Evolutionary conservation across 2,329 filamentous ascomycete species (phyloP).

Genomic region (Ascochyta viciae-villosae): DNA sequence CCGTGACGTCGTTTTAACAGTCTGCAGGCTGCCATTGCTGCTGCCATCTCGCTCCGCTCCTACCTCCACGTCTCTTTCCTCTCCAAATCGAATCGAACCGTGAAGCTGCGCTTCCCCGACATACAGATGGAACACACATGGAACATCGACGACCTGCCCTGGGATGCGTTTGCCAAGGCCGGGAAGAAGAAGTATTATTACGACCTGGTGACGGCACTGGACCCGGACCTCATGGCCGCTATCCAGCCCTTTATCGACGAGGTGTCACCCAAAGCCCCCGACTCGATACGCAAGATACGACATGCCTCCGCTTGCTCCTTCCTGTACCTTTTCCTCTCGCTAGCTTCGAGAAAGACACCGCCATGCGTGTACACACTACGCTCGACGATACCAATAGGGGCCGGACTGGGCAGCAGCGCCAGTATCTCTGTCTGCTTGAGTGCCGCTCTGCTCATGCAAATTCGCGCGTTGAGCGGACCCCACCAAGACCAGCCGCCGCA

Average conservation of each 20-base stretch:
- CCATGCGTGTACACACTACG: conserved; percentile 89
- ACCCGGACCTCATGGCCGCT: conserved; percentile 79
- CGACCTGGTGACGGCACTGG: conserved; percentile 78
- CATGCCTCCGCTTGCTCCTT: conserved; percentile 82
- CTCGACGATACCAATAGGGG: conserved; percentile 91
- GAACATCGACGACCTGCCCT: conserved; percentile 92
- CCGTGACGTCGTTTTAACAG: conserved; percentile 21
- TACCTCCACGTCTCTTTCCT: conserved; percentile 95
- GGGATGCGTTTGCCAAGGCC: conserved; percentile 79
- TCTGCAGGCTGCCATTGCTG: conserved; percentile 84
- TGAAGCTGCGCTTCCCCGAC: conserved; percentile 89
- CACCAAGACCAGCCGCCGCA: conserved; percentile 88
- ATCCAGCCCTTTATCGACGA: conserved; percentile 78
- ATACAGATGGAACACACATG: conserved; percentile 89
- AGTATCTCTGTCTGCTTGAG: conserved; percentile 90
- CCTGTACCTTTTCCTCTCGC: conserved; percentile 88
- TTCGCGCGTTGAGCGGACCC: conserved; percentile 85
- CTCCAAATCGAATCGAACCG: conserved; percentile 87
- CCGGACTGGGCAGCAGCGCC: conserved; percentile 91
- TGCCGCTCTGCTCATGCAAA: conserved; percentile 83
- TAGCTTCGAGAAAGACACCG: conserved; percentile 79
- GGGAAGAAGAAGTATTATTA: conserved; percentile 96
- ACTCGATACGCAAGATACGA: conserved; percentile 82
- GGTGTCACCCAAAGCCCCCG: conserved; percentile 71
- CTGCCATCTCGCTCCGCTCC: conserved; percentile 91